These are phyloP conservation scores for Exsudoporus frostii DNA, from an alignment of 768 basidiomycete species.

Conservation along the genomic window DNA sequence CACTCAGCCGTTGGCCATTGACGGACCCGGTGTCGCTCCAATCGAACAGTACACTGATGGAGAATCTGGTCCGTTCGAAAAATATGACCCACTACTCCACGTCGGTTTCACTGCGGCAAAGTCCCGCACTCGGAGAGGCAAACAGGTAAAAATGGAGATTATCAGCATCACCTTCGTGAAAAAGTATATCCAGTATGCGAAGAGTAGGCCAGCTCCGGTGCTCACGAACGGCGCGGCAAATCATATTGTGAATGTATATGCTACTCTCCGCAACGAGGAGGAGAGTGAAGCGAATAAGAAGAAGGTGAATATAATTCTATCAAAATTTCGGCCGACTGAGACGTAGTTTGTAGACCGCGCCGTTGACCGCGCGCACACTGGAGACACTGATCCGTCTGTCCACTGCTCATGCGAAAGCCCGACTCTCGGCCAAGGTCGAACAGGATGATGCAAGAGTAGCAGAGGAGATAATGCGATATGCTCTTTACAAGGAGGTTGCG, in stretches of 20 bases:
- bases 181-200: constrained; percentile 98
- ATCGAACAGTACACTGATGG: constrained; percentile 37
- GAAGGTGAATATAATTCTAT: constrained; percentile 46
- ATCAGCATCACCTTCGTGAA: constrained; percentile 93
- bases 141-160: constrained; percentile 71
- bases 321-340: constrained; percentile 7
- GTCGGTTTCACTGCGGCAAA: constrained; percentile 60
- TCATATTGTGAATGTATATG: constrained; percentile 89
- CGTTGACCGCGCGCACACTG: constrained; percentile 95
- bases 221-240: constrained; percentile 93
- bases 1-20: constrained; percentile 83
- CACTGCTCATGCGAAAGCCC: constrained; percentile 96
- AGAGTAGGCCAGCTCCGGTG: constrained; percentile 79
- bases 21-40: constrained; percentile 54
- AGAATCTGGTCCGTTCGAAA: constrained; percentile 80
- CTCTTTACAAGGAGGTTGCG: constrained; percentile 95
- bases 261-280: constrained; percentile 87
- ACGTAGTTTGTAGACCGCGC: constrained; percentile 69
- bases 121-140: constrained; percentile 55
- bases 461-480: constrained; percentile 94
- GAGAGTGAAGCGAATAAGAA: constrained; percentile 80
- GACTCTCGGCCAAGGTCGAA: constrained; percentile 82
- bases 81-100: constrained; percentile 93
- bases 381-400: constrained; percentile 98
- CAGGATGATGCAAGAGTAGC: constrained; percentile 84